Base-by-base conservation (phyloP, 2,329 filamentous ascomycete species). In the Curvularia lunata region DNA sequence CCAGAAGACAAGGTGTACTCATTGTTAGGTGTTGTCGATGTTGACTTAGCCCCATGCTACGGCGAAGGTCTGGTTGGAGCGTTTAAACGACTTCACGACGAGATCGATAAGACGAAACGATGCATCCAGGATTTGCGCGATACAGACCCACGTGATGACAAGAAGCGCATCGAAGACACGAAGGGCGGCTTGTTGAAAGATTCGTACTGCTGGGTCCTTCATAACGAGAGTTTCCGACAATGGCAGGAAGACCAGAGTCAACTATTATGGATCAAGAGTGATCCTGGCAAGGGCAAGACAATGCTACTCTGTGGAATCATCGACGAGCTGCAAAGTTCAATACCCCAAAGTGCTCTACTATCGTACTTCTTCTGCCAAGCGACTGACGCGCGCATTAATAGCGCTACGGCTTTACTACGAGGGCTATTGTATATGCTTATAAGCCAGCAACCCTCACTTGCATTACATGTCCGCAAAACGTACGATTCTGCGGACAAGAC, bases 381-480 rank as follows among this genome's bases (percentile, higher is more conserved):
- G 9, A 76, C 75, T 4, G 66, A 82, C 43, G 21, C 57, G 0
- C 54, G 64, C 13, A 60, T 56, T 28, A 81, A 80, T 56, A 79
- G 64, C 46, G 77, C 77, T 0, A 72, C 63, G 0, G 70, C 79
- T 1, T 75, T 82, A 0, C 61, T 84, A 1, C 75, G 78, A 0
- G 79, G 82, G 0, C 69, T 85, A 0, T 70, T 83, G 0, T 81
- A 75, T 40, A 32, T 78, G 10, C 69, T 85, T 0, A 49, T 78
- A 1, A 41, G 54, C 0, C 65, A 79, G 46, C 34, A 59, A 8
- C 56, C 43, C 5, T 47, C 42, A 12, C 56, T 64, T 37, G 32
- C 18, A 16, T 5, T 8, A n/a, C 53, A 64, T 18, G n/a, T 64
- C 7, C 56, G 54, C 2, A 55, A 56, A 19, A 56, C 49, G 45